phyloP scores from a whole-genome alignment of 1,284 basidiomycete genomes.

The Tilletia indica region DNA sequence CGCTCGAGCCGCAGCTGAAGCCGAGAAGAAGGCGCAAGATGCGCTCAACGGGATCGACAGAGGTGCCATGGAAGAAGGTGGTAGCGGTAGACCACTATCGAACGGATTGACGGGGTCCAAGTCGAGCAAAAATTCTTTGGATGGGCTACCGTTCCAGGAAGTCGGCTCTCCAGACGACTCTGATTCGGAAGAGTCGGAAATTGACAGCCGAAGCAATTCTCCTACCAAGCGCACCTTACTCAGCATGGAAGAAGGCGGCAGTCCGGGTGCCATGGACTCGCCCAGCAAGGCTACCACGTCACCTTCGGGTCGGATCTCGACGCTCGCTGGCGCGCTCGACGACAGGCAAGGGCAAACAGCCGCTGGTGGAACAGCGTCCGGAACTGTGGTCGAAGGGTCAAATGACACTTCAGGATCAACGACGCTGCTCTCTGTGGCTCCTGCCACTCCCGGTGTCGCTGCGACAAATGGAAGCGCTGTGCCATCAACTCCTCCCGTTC shows the following conservation, averaged over 20 bases:
- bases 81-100: background rate
- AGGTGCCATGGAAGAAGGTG: background rate
- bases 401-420: too few species aligned
- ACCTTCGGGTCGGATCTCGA: background rate
- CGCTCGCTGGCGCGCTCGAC: background rate
- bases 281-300: slow-evolving; percentile 5
- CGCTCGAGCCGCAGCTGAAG: slow-evolving; percentile 16
- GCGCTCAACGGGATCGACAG: slow-evolving; percentile 26
- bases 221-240: slow-evolving; percentile 16
- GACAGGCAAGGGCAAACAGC: background rate
- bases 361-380: too few species aligned
- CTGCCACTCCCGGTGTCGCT: background rate
- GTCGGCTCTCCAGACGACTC: slow-evolving; percentile 46
- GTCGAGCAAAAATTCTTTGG: slow-evolving; percentile 11
- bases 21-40: slow-evolving; percentile 20
- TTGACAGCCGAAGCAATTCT: slow-evolving; percentile 8
- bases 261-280: background rate
- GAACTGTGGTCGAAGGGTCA: too few species aligned
- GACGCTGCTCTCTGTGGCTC: background rate
- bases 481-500: background rate
- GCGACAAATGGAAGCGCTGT: too few species aligned
- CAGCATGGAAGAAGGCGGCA: background rate
- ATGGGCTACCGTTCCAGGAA: slow-evolving; percentile 44
- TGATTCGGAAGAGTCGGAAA: slow-evolving; percentile 23
- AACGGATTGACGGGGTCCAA: background rate